Conservation (phyloP, 129 eudicot genomes). For the Scalesia atractyloides region DNA sequence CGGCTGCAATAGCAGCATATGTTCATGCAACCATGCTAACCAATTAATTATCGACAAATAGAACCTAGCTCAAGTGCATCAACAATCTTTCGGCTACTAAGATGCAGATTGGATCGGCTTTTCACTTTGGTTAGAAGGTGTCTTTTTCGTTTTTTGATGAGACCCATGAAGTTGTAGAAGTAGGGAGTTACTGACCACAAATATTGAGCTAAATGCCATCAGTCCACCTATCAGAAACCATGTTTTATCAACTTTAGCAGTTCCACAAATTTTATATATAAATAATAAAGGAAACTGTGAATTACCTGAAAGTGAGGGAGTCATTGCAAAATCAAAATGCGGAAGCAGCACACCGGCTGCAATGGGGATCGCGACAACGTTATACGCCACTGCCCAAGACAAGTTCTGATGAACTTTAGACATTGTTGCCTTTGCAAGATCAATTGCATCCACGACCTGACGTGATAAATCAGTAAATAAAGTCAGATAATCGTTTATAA, state of each 20-base stretch:
- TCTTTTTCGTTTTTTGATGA: slow-evolving; percentile 40
- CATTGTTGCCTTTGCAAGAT: slow-evolving; percentile 94
- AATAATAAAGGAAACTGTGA: neutral
- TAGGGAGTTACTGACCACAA: slow-evolving; percentile 88
- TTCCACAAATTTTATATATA: neutral
- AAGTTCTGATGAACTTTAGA: slow-evolving; percentile 88
- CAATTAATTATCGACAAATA: slow-evolving; percentile 6
- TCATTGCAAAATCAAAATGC: slow-evolving; percentile 91
- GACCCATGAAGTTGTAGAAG: slow-evolving; percentile 76
- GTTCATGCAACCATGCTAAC: neutral
- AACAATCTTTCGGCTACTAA: neutral
- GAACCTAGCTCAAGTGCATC: slow-evolving; percentile 7
- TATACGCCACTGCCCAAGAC: slow-evolving; percentile 95
- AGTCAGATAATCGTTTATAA: neutral
- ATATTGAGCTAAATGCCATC: slow-evolving; percentile 94
- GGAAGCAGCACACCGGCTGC: slow-evolving; percentile 93
- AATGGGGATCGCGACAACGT: slow-evolving; percentile 78
- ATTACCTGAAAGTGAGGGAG: slow-evolving; percentile 93
- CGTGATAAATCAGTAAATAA: slow-evolving; percentile 2
- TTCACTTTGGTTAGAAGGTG: slow-evolving; percentile 25
- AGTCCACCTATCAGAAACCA: slow-evolving; percentile 69
- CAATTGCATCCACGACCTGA: slow-evolving; percentile 88
- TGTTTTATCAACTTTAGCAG: neutral
- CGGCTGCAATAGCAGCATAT: neutral
- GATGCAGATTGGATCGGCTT: slow-evolving; percentile 23